A percentile compares a stretch with the other conserved stretches of the same genome.
These are phyloP conservation scores for Trebouxia sp. DNA, from an alignment of 139 green algal genomes.

Conservation along the genomic window DNA sequence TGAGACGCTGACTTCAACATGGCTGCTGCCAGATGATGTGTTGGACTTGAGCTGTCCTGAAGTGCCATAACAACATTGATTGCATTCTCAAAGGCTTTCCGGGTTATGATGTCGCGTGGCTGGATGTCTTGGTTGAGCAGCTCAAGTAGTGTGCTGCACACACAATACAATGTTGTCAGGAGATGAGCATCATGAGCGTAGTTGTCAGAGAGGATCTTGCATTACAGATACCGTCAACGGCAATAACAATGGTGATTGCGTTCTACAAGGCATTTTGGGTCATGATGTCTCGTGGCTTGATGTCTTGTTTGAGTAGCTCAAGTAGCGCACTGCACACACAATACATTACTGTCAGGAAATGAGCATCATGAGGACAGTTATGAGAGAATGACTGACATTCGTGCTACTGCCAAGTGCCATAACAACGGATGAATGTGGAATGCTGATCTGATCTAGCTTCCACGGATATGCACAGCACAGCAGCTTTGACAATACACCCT, in stretches of 20 bases:
- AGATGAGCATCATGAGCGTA: too few relatives aligned
- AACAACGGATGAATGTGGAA: too few relatives aligned
- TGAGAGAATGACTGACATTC: too few relatives aligned
- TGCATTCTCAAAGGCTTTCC: slow-evolving; percentile 94
- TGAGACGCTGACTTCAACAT: too few relatives aligned
- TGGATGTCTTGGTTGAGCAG: slow-evolving; percentile 90
- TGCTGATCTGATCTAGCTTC: too few relatives aligned
- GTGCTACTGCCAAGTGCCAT: slow-evolving; percentile 95
- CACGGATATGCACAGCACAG: too few relatives aligned
- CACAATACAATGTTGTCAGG: too few relatives aligned
- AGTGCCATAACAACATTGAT: slow-evolving; percentile 91
- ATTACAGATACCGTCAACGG: slow-evolving; percentile 89
- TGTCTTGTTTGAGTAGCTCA: slow-evolving; percentile 83
- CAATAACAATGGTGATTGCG: slow-evolving; percentile 91
- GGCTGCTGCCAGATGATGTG: too few relatives aligned
- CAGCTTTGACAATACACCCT: too few relatives aligned
- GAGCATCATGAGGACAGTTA: too few relatives aligned
- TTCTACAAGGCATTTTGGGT: slow-evolving; percentile 94
- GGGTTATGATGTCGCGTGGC: slow-evolving; percentile 96
- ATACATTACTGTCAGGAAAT: too few relatives aligned
- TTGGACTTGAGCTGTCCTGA: slow-evolving; percentile 95
- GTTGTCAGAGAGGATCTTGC: too few relatives aligned
- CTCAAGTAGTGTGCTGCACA: slow-evolving; percentile 77
- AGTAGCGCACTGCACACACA: slow-evolving; percentile 80
- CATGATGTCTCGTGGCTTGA: slow-evolving; percentile 98